Evolutionary conservation across 495 filamentous ascomycete species (phyloP).

Genomic region (Penicillium subrubescens): DNA sequence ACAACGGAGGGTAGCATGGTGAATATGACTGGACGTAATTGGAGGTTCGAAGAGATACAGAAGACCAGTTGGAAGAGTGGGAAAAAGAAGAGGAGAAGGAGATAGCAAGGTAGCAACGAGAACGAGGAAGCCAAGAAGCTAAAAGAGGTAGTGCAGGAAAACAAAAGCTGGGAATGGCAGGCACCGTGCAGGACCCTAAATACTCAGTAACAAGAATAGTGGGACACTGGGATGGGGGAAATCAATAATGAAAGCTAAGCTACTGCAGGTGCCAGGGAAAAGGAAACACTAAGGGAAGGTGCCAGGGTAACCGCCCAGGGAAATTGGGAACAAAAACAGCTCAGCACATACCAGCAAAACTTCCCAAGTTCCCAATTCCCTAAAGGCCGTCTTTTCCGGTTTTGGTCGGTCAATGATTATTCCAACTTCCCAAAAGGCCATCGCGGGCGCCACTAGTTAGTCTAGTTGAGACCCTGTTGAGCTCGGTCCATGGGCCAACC

Average conservation of each 20-base stretch:
- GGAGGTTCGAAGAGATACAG: conserved; percentile 12
- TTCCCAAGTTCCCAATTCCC: not conserved
- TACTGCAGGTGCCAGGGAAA: not conserved
- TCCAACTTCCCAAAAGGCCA: not conserved
- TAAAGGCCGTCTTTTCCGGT: not conserved
- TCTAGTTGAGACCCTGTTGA: not conserved
- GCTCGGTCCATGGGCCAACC: not conserved
- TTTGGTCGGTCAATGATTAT: not conserved
- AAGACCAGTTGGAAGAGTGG: conserved; percentile 17
- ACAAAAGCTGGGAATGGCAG: conserved; percentile 12
- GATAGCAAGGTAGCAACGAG: conserved; percentile 18
- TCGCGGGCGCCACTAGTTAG: not conserved
- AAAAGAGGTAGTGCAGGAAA: conserved; percentile 18
- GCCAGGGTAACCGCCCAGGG: conserved; percentile 18
- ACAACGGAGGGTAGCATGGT: conserved; percentile 38
- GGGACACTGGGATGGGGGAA: too few species aligned
- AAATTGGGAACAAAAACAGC: not conserved
- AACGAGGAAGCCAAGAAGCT: conserved; percentile 25
- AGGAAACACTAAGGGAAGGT: conserved; percentile 1
- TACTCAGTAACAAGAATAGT: not conserved
- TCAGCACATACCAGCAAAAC: conserved; percentile 5
- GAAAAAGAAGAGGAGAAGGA: conserved; percentile 18
- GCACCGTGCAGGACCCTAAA: conserved; percentile 7
- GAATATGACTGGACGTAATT: conserved; percentile 14
- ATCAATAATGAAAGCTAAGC: not conserved